Evolutionary conservation across 2,329 filamentous ascomycete genomes (phyloP), one percentile per base, ranked within the genome.

Genomic region (Tolypocladium endophyticum): DNA sequence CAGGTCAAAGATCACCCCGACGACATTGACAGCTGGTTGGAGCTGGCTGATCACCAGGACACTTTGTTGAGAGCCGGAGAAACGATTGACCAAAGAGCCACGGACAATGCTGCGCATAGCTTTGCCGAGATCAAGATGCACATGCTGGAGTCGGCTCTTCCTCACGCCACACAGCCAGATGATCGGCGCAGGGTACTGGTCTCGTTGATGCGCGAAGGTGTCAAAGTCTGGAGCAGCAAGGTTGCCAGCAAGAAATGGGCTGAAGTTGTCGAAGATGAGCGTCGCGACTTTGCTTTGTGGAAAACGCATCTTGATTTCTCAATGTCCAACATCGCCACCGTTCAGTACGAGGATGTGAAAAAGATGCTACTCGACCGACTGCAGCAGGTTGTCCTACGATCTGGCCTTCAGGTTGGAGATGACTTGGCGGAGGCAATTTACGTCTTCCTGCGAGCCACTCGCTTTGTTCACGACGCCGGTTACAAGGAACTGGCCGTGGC

Each of bases 71-170:
- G 76, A 57, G 74, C 78, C 30, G 77, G 78, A 33, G 74, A 78
- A 28, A 73, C 72, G 52, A 69, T 68, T 61, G 76, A 75, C 67
- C 78, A 69, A 50, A 77, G 73, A 45, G 71, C 68, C 36, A 86
- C 84, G 0, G 75, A 77, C 35, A 83, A 86, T 3, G 88, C 94
- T 67, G 76, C 78, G 57, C 81, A 81, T 62, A 87, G 87, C 62
- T 83, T 90, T 59, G 86, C 90, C 4, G 88, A 94, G 63, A 85
- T 96, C 59, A 93, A 90, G 64, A 75, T 96, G 2, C 85, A 87
- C 2, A 84, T 96, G 62, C 89, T 92, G 61, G 85, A 93, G 64
- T 86, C 90, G 62, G 92, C 92, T 0, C 71, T 96, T 9, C 74
- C 78, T 14, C 82, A 87, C 54, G 77, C 83, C 7, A 64, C 65